A percentile compares a stretch with the other conserved stretches of the same genome.
Evolutionary conservation across 2,329 filamentous ascomycete genomes (phyloP).

Genomic region (Neofusicoccum sp.): DNA sequence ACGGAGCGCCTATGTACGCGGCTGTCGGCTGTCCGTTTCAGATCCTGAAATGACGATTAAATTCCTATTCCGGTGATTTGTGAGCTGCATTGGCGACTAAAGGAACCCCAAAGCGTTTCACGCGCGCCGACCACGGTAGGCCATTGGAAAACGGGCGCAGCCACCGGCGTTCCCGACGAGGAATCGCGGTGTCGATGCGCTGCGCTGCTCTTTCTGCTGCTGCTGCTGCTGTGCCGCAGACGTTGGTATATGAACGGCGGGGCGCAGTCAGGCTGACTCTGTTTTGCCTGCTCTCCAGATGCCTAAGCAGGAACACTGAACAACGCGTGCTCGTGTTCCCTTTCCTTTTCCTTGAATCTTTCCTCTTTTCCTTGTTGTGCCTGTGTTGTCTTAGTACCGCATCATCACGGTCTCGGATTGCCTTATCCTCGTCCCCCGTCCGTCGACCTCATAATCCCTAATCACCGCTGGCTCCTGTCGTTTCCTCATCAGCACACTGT

Average conservation of each 20-base stretch:
- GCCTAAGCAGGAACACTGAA: not conserved
- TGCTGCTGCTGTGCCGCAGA: constrained; percentile 20
- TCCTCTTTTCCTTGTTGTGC: constrained; percentile 14
- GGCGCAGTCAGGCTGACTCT: constrained; percentile 1
- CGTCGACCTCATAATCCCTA: constrained; percentile 11
- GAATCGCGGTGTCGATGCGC: constrained; percentile 3
- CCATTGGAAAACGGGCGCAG: constrained; percentile 25
- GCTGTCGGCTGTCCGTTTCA: constrained; percentile 38
- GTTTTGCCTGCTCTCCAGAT: constrained; percentile 14
- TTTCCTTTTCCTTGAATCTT: constrained; percentile 9
- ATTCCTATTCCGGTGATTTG: constrained; percentile 29
- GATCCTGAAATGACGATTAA: constrained; percentile 22
- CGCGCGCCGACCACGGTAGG: constrained; percentile 39
- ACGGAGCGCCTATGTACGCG: constrained; percentile 35
- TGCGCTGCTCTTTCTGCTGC: not conserved
- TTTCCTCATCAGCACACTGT: not conserved
- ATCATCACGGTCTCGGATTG: not conserved
- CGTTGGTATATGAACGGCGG: constrained; percentile 16
- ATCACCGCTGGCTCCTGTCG: constrained; percentile 7
- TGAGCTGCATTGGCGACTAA: constrained; percentile 42
- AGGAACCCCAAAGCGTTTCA: constrained; percentile 44
- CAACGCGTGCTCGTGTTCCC: not conserved
- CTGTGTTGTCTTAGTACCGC: not conserved
- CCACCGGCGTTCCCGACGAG: constrained; percentile 2
- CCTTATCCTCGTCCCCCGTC: not conserved